A percentile compares a stretch with the other conserved stretches of the same genome.
Evolutionary conservation across 768 basidiomycete genomes (phyloP).

Genomic region (Lactarius pseudohatsudake): DNA sequence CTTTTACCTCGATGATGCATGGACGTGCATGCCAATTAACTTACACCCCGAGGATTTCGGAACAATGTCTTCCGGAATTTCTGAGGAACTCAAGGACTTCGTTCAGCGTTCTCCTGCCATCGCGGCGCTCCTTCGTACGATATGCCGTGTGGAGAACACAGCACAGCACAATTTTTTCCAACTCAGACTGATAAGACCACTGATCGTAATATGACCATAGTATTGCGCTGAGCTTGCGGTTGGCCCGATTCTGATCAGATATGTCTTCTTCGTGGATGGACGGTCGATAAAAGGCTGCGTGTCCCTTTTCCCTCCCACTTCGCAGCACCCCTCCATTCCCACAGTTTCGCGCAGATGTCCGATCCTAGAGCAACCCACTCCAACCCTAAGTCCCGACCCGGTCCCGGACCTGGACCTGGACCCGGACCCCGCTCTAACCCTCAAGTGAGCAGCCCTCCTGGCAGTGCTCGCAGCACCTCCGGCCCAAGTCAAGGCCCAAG

Average conservation of each 20-base stretch:
- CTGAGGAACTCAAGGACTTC: not conserved
- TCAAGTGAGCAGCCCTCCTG: not conserved
- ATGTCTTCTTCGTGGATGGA: not conserved
- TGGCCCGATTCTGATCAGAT: not conserved
- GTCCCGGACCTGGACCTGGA: not conserved
- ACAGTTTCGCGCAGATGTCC: not conserved
- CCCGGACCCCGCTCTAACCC: not conserved
- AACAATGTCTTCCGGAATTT: not conserved
- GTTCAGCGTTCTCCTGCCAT: constrained; percentile 1
- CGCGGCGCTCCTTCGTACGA: constrained; percentile 7
- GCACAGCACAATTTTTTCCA: not conserved
- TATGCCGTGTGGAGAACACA: constrained; percentile 11
- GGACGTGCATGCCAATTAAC: not conserved
- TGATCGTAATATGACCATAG: not conserved
- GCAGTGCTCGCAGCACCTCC: not conserved
- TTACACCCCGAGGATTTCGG: not conserved
- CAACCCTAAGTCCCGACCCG: not conserved
- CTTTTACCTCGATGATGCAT: not conserved
- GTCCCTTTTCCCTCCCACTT: not conserved
- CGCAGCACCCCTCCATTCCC: not conserved
- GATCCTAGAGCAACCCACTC: not conserved
- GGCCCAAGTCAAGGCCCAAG: not conserved
- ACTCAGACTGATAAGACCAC: constrained; percentile 18
- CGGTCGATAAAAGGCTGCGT: constrained; percentile 5
- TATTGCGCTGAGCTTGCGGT: constrained; percentile 13